A percentile compares a stretch with the other conserved stretches of the same genome.
Conservation (phyloP, 1,284 basidiomycete species). For the Austroboletus olivaceoglutinosus region DNA sequence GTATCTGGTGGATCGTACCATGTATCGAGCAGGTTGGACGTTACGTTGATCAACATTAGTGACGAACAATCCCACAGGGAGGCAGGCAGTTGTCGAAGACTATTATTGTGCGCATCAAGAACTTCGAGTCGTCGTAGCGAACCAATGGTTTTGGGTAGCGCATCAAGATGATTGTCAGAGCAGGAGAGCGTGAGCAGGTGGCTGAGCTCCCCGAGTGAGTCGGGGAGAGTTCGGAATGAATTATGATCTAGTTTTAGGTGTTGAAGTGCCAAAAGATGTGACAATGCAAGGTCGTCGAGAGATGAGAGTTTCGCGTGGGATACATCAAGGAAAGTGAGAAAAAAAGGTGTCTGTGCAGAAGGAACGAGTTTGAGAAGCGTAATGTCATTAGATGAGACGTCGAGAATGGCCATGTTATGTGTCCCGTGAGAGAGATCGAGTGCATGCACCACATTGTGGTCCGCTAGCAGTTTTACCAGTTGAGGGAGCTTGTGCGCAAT, state of each 20-base stretch:
- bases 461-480: slow-evolving; percentile 68
- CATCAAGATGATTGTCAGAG: slow-evolving; percentile 85
- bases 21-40: slow-evolving; percentile 81
- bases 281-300: slow-evolving; percentile 73
- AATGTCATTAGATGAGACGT: slow-evolving; percentile 79
- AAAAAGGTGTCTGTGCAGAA: slow-evolving; percentile 54
- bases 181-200: slow-evolving; percentile 78
- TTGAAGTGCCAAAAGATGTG: slow-evolving; percentile 72
- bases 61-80: slow-evolving; percentile 85
- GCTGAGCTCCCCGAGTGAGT: slow-evolving; percentile 72
- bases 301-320: slow-evolving; percentile 89
- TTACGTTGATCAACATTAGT: slow-evolving; percentile 78
- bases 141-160: slow-evolving; percentile 79
- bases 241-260: slow-evolving; percentile 82
- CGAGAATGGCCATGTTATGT: slow-evolving; percentile 51
- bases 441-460: slow-evolving; percentile 79
- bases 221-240: slow-evolving; percentile 82
- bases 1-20: slow-evolving; percentile 64
- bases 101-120: slow-evolving; percentile 92
- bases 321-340: slow-evolving; percentile 82
- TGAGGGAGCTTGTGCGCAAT: slow-evolving; percentile 69
- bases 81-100: slow-evolving; percentile 73
- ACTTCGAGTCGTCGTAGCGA: slow-evolving; percentile 72
- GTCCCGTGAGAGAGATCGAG: slow-evolving; percentile 76
- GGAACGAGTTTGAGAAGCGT: slow-evolving; percentile 74